These are phyloP conservation scores for Trichoderma harzianum DNA, from an alignment of 2,329 filamentous ascomycete species.

Conservation along the genomic window DNA sequence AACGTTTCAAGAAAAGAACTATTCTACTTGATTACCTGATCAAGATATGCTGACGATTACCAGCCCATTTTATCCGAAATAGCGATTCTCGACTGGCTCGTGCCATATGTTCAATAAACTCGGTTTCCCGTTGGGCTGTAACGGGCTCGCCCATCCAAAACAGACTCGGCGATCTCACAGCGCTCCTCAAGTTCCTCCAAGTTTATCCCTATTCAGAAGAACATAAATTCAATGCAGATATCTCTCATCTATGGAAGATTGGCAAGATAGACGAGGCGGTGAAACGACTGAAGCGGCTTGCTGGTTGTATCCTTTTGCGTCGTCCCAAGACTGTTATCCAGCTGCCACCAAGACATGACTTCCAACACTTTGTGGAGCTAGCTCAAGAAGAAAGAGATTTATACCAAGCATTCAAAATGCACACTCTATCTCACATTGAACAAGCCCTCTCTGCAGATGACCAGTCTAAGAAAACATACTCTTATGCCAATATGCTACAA, in stretches of 20 bases:
- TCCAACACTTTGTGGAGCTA: constrained; percentile 35
- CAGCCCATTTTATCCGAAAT: constrained; percentile 43
- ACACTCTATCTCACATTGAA: constrained; percentile 32
- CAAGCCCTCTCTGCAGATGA: constrained; percentile 30
- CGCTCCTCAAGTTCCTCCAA: constrained; percentile 41
- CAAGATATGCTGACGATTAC: neutral
- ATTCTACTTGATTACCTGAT: no score
- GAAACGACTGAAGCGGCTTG: constrained; percentile 38
- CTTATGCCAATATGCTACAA: constrained; percentile 42
- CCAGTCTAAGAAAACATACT: neutral
- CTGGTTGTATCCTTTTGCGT: constrained; percentile 38
- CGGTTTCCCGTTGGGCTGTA: constrained; percentile 41
- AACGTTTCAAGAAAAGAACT: neutral
- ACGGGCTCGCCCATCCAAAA: constrained; percentile 50
- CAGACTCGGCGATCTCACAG: constrained; percentile 37
- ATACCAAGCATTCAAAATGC: constrained; percentile 33
- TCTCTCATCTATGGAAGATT: constrained; percentile 38
- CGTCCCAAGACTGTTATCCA: constrained; percentile 38
- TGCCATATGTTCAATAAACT: constrained; percentile 36
- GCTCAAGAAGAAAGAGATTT: constrained; percentile 31
- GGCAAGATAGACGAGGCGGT: constrained; percentile 36
- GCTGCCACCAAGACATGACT: constrained; percentile 37
- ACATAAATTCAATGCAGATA: constrained; percentile 38
- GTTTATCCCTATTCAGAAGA: constrained; percentile 39
- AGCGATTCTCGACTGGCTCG: constrained; percentile 32